A percentile compares a stretch with the other conserved stretches of the same genome.
phyloP scores from a whole-genome alignment of 371 early-diverging fungal species.

The Mortierella sp. region DNA sequence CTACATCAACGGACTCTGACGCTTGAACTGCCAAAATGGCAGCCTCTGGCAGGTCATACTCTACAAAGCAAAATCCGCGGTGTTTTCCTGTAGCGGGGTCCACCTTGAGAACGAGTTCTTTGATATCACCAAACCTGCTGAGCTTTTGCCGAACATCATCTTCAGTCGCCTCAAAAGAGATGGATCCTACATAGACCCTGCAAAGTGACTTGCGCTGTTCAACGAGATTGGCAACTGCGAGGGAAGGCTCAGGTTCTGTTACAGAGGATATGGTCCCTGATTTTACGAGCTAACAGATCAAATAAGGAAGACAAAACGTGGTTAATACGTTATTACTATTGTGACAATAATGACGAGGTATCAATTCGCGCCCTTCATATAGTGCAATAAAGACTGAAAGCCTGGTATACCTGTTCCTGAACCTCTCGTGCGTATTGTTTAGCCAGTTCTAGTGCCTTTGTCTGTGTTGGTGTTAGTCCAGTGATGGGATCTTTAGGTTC shows the following conservation, averaged over 20 bases:
- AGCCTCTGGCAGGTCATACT: constrained; percentile 87
- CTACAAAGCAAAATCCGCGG: constrained; percentile 91
- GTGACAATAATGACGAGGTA: background rate
- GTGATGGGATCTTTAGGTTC: constrained; percentile 38
- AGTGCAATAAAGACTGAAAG: no score
- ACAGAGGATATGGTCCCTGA: constrained; percentile 35
- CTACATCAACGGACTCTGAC: constrained; percentile 65
- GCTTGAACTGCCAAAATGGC: constrained; percentile 78
- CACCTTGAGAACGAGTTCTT: constrained; percentile 77
- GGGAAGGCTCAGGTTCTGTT: constrained; percentile 42
- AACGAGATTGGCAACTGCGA: constrained; percentile 41
- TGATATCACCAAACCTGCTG: constrained; percentile 79
- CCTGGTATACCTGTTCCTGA: constrained; percentile 44
- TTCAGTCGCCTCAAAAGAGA: constrained; percentile 83
- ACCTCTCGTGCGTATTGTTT: constrained; percentile 43
- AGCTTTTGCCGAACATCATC: constrained; percentile 80
- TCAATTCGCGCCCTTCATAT: background rate
- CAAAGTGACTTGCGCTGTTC: constrained; percentile 66
- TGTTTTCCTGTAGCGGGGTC: constrained; percentile 81
- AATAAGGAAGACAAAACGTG: background rate
- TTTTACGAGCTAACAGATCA: constrained; percentile 28
- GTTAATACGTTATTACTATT: no score
- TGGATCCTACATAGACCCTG: constrained; percentile 87
- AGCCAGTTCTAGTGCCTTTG: constrained; percentile 38
- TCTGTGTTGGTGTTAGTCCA: constrained; percentile 29